Percentiles rank a stretch among this genome's conserved stretches.
phyloP scores from a whole-genome alignment of 2,329 filamentous ascomycete species.

The Trichothecium roseum region DNA sequence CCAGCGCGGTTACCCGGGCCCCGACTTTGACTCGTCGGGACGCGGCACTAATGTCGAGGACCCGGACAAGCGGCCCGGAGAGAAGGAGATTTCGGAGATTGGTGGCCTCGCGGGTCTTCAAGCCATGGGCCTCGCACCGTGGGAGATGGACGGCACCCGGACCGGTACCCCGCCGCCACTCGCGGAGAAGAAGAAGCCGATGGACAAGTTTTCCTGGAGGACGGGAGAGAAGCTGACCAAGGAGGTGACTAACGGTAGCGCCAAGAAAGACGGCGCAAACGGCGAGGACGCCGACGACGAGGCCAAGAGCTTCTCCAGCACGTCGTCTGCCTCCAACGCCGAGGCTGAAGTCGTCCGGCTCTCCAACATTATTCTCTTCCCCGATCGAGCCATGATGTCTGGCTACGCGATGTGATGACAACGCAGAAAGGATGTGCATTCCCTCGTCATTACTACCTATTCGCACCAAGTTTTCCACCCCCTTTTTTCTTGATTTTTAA shows the following conservation, averaged over 20 bases:
- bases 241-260: conserved; percentile 16
- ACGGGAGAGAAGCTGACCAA: no score
- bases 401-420: background rate
- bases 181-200: conserved; percentile 5
- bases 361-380: conserved; percentile 47
- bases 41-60: conserved; percentile 38
- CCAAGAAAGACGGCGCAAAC: conserved; percentile 7
- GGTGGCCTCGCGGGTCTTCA: conserved; percentile 39
- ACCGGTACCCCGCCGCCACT: conserved; percentile 16
- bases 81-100: conserved; percentile 39
- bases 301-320: conserved; percentile 14
- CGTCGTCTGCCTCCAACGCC: conserved; percentile 21
- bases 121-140: conserved; percentile 48
- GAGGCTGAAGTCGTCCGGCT: conserved; percentile 42
- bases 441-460: no score
- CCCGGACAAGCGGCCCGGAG: conserved; percentile 34
- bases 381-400: conserved; percentile 30
- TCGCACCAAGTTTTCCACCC: no score
- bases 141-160: conserved; percentile 27
- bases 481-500: no score
- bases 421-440: background rate
- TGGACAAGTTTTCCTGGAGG: conserved; percentile 3
- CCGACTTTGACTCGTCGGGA: conserved; percentile 45
- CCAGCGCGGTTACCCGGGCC: conserved; percentile 39
- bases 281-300: conserved; percentile 10